phyloP scores from a whole-genome alignment of 2,329 filamentous ascomycete genomes.

The Coniochaeta sp. region DNA sequence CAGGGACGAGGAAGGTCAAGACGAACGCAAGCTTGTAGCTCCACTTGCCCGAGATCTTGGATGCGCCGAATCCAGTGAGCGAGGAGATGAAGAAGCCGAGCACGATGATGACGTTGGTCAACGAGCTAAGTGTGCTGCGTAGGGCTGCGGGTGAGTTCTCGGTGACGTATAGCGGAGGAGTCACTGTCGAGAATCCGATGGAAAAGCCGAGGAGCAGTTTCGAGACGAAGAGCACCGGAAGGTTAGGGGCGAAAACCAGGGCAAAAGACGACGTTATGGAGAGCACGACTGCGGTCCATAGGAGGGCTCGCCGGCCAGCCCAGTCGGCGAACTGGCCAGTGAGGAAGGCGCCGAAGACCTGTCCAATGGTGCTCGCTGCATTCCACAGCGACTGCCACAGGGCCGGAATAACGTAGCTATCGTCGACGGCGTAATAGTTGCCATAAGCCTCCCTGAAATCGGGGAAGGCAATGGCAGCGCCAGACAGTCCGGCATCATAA shows the following conservation, averaged over 20 bases:
- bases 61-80: slow-evolving; percentile 17
- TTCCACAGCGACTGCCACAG: slow-evolving; percentile 29
- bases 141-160: slow-evolving; percentile 20
- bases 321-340: slow-evolving; percentile 17
- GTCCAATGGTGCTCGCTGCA: slow-evolving; percentile 25
- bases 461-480: slow-evolving; percentile 25
- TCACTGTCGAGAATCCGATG: slow-evolving; percentile 17
- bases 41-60: slow-evolving; percentile 18
- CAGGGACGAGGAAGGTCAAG: slow-evolving; percentile 20
- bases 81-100: slow-evolving; percentile 20
- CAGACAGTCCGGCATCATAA: slow-evolving; percentile 25
- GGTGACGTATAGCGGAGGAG: slow-evolving; percentile 19
- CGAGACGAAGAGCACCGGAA: slow-evolving; percentile 19
- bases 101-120: slow-evolving; percentile 21
- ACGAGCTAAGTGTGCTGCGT: slow-evolving; percentile 16
- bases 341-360: slow-evolving; percentile 18
- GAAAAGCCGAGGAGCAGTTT: slow-evolving; percentile 19
- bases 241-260: slow-evolving; percentile 17
- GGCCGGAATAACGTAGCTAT: slow-evolving; percentile 23
- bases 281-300: slow-evolving; percentile 15
- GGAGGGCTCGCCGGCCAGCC: slow-evolving; percentile 13
- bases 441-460: slow-evolving; percentile 25
- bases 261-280: slow-evolving; percentile 18
- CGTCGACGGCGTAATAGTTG: slow-evolving; percentile 20
- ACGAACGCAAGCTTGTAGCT: slow-evolving; percentile 18